These are phyloP conservation scores for Rhododendron molle DNA, from an alignment of 148 eudicot genomes.

Conservation along the genomic window DNA sequence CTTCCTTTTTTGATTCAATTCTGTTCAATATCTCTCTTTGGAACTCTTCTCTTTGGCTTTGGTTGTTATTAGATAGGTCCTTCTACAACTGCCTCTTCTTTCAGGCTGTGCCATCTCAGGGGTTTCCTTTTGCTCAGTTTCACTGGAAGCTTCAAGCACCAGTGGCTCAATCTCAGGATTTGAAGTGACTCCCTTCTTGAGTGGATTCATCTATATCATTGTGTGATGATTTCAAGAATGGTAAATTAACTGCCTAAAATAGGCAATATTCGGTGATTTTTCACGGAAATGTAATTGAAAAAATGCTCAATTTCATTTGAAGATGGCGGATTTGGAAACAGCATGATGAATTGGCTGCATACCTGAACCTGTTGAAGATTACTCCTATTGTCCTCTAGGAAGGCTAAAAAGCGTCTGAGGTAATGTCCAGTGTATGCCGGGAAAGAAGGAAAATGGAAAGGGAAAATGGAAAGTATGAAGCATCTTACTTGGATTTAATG, in stretches of 20 bases:
- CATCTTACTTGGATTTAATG: neutral
- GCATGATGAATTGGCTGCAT: conserved; percentile 1
- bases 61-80: conserved; percentile 20
- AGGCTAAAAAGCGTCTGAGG: conserved; percentile 43
- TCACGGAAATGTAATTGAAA: neutral
- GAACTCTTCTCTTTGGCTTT: neutral
- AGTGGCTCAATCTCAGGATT: conserved; percentile 7
- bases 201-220: conserved; percentile 15
- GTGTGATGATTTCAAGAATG: conserved; percentile 34
- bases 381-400: conserved; percentile 50
- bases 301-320: neutral
- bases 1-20: conserved; percentile 14
- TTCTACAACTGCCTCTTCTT: conserved; percentile 29
- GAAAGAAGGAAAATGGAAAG: conserved; percentile 38
- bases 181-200: neutral
- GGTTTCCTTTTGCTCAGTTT: conserved; percentile 11
- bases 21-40: conserved; percentile 14
- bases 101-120: conserved; percentile 17
- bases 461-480: neutral
- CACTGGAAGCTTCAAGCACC: neutral
- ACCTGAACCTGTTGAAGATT: conserved; percentile 55
- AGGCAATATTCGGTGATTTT: neutral
- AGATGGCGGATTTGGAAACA: neutral
- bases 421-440: conserved; percentile 73
- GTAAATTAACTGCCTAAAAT: conserved; percentile 16